phyloP scores from a whole-genome alignment of 139 green algal species.

The Picochlorum costavermella region DNA sequence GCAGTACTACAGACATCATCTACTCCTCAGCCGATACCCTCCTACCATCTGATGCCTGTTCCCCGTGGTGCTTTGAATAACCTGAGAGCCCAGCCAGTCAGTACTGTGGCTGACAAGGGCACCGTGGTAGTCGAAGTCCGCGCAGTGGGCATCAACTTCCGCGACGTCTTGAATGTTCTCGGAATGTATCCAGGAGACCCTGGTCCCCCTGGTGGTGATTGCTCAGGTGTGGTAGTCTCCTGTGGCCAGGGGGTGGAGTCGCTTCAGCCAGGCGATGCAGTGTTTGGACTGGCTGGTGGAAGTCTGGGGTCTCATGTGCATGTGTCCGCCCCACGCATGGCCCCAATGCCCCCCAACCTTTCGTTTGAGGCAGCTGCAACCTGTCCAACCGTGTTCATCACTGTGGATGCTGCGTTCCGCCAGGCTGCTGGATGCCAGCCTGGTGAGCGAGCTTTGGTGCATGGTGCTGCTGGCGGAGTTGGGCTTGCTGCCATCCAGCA shows the following conservation, averaged over 20 bases:
- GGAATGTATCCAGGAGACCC: conserved; percentile 86
- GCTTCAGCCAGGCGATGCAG: conserved; percentile 39
- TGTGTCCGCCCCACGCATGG: conserved; percentile 32
- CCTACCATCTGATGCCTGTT: conserved; percentile 32
- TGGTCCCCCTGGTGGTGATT: conserved; percentile 67
- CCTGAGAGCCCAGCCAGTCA: conserved; percentile 22
- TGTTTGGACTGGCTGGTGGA: conserved; percentile 72
- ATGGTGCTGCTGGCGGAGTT: conserved; percentile 44
- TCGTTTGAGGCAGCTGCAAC: conserved; percentile 51
- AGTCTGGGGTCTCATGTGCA: conserved; percentile 56
- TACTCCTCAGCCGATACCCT: not conserved
- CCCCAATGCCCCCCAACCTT: conserved; percentile 44
- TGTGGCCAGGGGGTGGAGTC: conserved; percentile 12
- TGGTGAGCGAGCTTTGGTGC: conserved; percentile 39
- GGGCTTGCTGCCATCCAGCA: conserved; percentile 61
- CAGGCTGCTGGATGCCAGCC: conserved; percentile 24
- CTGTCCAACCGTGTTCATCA: conserved; percentile 54
- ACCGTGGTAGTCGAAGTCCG: conserved; percentile 45
- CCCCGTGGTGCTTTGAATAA: conserved; percentile 34
- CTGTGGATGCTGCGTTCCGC: conserved; percentile 31
- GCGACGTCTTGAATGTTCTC: conserved; percentile 57
- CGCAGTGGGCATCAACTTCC: conserved; percentile 82
- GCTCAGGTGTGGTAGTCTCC: conserved; percentile 63
- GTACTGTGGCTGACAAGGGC: not conserved
- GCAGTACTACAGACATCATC: conserved; percentile 6